Base-by-base conservation (phyloP, 441 rosid genomes). In the Oxalis stricta region DNA sequence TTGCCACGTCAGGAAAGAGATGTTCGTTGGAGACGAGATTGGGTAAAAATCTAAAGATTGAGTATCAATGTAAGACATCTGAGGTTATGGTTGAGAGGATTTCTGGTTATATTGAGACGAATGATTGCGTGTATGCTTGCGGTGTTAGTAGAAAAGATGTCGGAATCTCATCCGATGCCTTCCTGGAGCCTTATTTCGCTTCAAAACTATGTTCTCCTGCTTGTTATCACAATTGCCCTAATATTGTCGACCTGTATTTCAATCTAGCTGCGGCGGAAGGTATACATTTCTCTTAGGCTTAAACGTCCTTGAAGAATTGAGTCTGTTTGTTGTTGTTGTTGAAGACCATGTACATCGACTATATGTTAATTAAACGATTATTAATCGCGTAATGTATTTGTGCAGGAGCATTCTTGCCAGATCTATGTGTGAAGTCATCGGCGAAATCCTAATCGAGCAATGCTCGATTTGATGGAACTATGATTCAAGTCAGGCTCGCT, bases 251-350 rank as follows among this genome's bases (percentile, higher is more conserved):
- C 49, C 99, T 86, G 20, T 86, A 77, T 76, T 83, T 69, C 75
- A 84, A 91, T 32, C 57, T 91, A 52, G 99, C 95, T 18, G 86
- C 87, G 34, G 96, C 94, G 2, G 99, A 86, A 84, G 99, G 96
- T 89, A 72, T 23, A 7, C 11, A 23, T 6, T 4, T 0, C 17
- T 19, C 11, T 16, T 20, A n/a, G 13, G 3, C 15, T 19, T 5
- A 5, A 5, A 9, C 14, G 22, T 6, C 9, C 2, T 22, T 5
- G 11, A 7, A 2, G 3, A 10, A 12, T n/a, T 18, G 43, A n/a
- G 10, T 18, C 13, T 12, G 10, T 13, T 5, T 1, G 18, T 11
- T 24, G 12, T 5, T 7, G 6, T 35, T 0, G 0, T 2, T 13
- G 2, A 9, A 7, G 14, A 11, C 20, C 12, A 7, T 15, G n/a